Evolutionary conservation across 2,329 filamentous ascomycete genomes (phyloP), one percentile per base, ranked within the genome.

Genomic region (Mollisia scopiformis): DNA sequence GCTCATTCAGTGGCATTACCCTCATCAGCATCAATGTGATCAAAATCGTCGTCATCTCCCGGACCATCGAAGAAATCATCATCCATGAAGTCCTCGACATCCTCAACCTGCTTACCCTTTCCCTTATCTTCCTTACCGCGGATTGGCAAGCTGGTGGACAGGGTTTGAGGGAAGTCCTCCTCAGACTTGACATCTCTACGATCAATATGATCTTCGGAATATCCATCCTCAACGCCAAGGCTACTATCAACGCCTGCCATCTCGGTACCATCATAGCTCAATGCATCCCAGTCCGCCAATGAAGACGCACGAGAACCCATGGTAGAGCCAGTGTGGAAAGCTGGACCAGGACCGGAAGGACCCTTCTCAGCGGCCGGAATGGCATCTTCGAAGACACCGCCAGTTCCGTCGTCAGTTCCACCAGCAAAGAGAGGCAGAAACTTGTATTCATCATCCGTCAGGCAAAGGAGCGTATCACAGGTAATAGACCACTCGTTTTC

Each of bases 371-470:
- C 70, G 8, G 72, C 71, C 0, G 75, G 74, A 2, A 74, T 66
- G 1, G 59, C 31, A 8, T 77, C 75, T 0, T 71, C 73, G 64
- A 79, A 84, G 1, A 83, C 80, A 14, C 77, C 80, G 2, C 81
- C 82, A 0, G 75, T 77, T 0, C 75, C 82, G 58, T 84, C 82
- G 52, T 84, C 79, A 30, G 79, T 73, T 1, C 82, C 88, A 3
- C 83, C 87, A 0, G 86, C 87, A 86, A 86, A 90, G 3, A 89
- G 75, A 0, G 88, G 87, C 2, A 90, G 77, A 64, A 81, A 90
- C 59, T 83, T 83, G 65, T 84, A 80, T 73, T 91, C 88, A 1
- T 82, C 75, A 3, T 84, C 79, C 0, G 75, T 74, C 1, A 90
- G 77, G 5, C 77, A 80, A 0, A 87, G 77, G 0, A 88, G 72